These are phyloP conservation scores for Thuja plicata DNA, from an alignment of 83 land plant species.

Conservation along the genomic window DNA sequence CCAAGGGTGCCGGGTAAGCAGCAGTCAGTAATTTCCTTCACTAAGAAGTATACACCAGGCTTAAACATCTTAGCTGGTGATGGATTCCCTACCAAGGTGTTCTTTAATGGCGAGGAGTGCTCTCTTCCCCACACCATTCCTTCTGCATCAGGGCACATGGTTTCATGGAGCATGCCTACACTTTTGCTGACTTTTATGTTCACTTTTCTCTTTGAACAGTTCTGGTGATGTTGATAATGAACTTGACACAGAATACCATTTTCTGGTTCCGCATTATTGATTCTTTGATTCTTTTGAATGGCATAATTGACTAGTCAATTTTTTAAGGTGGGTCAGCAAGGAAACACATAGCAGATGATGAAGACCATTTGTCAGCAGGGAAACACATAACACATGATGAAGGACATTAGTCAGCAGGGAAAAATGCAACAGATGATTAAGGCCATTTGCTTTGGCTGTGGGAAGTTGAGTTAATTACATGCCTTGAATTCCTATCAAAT, in stretches of 20 bases:
- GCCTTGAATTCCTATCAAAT: neutral
- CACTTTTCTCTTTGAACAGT: neutral
- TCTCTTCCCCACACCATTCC: constrained; percentile 59
- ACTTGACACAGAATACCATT: neutral
- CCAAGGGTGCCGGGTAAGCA: constrained; percentile 67
- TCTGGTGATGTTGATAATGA: neutral
- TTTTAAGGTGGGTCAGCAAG: neutral
- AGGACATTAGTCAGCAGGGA: too few species aligned
- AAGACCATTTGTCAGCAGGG: too few species aligned
- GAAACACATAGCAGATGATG: neutral
- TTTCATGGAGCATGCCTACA: constrained; percentile 4
- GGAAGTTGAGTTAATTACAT: neutral
- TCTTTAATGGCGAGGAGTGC: constrained; percentile 92
- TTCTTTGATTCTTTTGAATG: constrained; percentile 13
- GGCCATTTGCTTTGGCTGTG: neutral
- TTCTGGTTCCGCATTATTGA: neutral
- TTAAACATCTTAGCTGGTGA: constrained; percentile 49
- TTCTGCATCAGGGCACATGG: constrained; percentile 16
- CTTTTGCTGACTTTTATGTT: neutral
- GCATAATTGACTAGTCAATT: neutral
- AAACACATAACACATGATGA: neutral
- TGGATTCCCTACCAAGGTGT: constrained; percentile 70
- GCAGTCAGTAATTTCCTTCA: constrained; percentile 80
- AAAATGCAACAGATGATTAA: neutral
- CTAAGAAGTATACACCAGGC: constrained; percentile 53